Base-by-base conservation (phyloP, 257 asterid genomes). In the Przewalskia tangutica region DNA sequence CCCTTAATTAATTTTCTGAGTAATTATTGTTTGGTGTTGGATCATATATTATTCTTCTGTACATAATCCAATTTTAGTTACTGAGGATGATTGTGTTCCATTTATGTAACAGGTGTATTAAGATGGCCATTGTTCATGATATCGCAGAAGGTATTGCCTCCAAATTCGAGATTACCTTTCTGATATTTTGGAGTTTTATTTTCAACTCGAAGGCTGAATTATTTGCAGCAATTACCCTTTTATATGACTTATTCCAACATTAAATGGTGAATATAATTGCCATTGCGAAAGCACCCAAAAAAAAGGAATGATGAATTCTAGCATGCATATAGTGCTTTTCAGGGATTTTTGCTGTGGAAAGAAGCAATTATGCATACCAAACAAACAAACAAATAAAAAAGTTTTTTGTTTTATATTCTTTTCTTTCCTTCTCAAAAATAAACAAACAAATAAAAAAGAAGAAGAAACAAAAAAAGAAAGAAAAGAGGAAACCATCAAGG, bases 51-150 rank as follows among this genome's bases (percentile, higher is more conserved):
- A 40, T 62, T 23, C 18, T 63, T 5, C 70, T 63, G 17, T 63
- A 9, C 16, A 10, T 20, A 23, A 60, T 10, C 70, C 44, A 63
- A 63, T 63, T 62, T 62, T 62, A 4, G 13, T 62, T 66, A 38
- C 76, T 16, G 44, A 66, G 76, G 51, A 46, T 38, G 66, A 59
- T 70, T 60, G 65, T 83, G 71, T 14, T 85, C 36, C 27, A 83
- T 82, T 51, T 81, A 68, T 82, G 50, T 53, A 82, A 84, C 93
- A 93, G 98, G 96, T 94, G 98, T 84, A 90, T 93, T 89, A 94
- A 94, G 90, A 91, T 94, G 86, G 98, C 97, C 77, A 90, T 94
- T 84, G 96, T 94, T 84, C 98, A 94, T 84, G 98, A 91, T 87
- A 91, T 94, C 84, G 98, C 97, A 44, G 98, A 94, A 94, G 98